Evolutionary conservation across 2,329 filamentous ascomycete species (phyloP).

Genomic region (Chaetomiaceae sp.): DNA sequence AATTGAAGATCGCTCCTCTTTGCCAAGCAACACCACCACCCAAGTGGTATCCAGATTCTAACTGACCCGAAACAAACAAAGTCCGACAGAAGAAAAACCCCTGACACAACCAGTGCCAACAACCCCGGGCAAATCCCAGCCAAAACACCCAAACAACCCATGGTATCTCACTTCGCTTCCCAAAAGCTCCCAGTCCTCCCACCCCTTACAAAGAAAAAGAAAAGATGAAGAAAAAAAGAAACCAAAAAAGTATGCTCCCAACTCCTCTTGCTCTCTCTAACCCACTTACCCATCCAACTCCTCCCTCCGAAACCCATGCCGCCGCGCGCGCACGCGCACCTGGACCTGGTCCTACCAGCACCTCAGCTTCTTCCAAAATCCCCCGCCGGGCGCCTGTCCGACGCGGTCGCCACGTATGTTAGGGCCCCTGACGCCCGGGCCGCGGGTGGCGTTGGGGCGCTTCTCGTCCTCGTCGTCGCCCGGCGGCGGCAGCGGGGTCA

Average conservation of each 20-base stretch:
- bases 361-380: slow-evolving; percentile 54
- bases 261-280: not conserved
- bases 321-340: too few species aligned
- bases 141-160: not conserved
- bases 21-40: not conserved
- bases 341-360: slow-evolving; percentile 43
- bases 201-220: too few species aligned
- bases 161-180: not conserved
- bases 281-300: not conserved
- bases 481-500: slow-evolving; percentile 47
- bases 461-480: slow-evolving; percentile 27
- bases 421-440: slow-evolving; percentile 41
- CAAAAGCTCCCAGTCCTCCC: not conserved
- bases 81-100: not conserved
- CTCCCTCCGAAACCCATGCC: not conserved
- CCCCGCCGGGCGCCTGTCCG: slow-evolving; percentile 38
- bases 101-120: not conserved
- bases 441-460: slow-evolving; percentile 35
- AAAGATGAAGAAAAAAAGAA: too few species aligned
- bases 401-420: slow-evolving; percentile 40
- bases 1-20: not conserved
- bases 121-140: not conserved
- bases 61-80: not conserved
- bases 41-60: not conserved
- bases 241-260: not conserved